Conservation (phyloP, 2,329 filamentous ascomycete species). For the Talaromyces rugulosus region DNA sequence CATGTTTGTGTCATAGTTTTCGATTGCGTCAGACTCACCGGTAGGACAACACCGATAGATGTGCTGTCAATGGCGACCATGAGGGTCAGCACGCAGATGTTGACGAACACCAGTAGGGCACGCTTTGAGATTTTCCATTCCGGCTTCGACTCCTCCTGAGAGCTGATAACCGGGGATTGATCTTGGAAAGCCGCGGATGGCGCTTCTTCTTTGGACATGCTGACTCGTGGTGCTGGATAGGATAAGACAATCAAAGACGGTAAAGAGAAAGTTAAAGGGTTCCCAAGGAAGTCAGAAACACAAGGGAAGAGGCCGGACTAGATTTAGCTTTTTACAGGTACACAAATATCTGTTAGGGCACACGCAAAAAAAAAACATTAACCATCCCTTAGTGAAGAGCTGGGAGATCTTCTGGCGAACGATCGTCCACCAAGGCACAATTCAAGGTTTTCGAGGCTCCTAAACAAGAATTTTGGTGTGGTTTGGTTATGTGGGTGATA, state of each 20-base stretch:
- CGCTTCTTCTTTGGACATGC: not conserved
- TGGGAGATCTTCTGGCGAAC: not conserved
- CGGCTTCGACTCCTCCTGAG: not conserved
- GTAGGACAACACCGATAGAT: constrained; percentile 2
- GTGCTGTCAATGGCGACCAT: constrained; percentile 7
- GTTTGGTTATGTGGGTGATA: not conserved
- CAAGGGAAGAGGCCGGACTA: too few relatives aligned
- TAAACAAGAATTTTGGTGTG: not conserved
- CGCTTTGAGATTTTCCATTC: not conserved
- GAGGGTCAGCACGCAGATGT: constrained; percentile 27
- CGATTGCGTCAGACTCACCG: not conserved
- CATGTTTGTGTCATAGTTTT: not conserved
- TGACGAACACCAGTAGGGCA: constrained; percentile 9
- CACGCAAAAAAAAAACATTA: not conserved
- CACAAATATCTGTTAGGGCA: not conserved
- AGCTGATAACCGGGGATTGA: not conserved
- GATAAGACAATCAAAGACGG: not conserved
- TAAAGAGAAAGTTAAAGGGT: too few relatives aligned
- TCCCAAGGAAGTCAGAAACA: too few relatives aligned
- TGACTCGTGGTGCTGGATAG: not conserved
- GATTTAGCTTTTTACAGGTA: not conserved
- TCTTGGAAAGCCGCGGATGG: not conserved
- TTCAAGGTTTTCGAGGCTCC: not conserved
- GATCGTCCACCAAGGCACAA: not conserved
- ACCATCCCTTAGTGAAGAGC: not conserved